These are phyloP conservation scores for Naganishia onofrii DNA, from an alignment of 768 basidiomycete species.

Conservation along the genomic window DNA sequence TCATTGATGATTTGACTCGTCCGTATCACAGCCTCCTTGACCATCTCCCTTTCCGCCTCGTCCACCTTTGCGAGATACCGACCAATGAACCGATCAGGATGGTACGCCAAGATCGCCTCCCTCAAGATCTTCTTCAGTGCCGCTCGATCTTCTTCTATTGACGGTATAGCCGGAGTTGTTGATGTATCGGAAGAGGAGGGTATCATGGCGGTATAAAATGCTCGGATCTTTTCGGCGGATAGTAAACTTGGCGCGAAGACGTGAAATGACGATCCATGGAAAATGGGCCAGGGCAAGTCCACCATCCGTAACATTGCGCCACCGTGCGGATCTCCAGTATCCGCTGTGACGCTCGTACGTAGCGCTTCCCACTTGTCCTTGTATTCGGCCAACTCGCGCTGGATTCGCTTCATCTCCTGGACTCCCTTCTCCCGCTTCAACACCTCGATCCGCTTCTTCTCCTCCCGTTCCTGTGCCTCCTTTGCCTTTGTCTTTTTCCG, in stretches of 20 bases:
- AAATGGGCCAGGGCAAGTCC: conserved; percentile 51
- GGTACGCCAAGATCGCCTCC: conserved; percentile 58
- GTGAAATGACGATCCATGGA: conserved; percentile 24
- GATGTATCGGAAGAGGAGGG: conserved; percentile 25
- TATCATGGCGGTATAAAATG: conserved; percentile 36
- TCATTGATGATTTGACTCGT: conserved; percentile 48
- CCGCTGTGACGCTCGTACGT: not conserved
- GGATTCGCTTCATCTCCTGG: conserved; percentile 42
- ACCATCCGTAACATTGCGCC: conserved; percentile 34
- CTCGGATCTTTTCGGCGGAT: conserved; percentile 34
- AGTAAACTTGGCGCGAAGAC: conserved; percentile 32
- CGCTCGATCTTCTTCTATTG: conserved; percentile 33
- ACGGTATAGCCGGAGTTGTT: not conserved
- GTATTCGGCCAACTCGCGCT: conserved; percentile 39
- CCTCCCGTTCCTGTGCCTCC: conserved; percentile 53
- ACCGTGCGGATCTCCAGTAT: conserved; percentile 29
- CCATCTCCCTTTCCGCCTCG: conserved; percentile 41
- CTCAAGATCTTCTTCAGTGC: conserved; percentile 61
- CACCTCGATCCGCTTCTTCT: conserved; percentile 35
- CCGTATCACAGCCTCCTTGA: conserved; percentile 49
- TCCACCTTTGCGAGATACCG: conserved; percentile 41
- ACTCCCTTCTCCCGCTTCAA: conserved; percentile 48
- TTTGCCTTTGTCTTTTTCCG: conserved; percentile 29
- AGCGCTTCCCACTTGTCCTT: conserved; percentile 38
- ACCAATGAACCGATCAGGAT: conserved; percentile 52